Evolutionary conservation across 257 asterid species (phyloP), one percentile per base, ranked within the genome.

Genomic region (Hygrophila difformis): DNA sequence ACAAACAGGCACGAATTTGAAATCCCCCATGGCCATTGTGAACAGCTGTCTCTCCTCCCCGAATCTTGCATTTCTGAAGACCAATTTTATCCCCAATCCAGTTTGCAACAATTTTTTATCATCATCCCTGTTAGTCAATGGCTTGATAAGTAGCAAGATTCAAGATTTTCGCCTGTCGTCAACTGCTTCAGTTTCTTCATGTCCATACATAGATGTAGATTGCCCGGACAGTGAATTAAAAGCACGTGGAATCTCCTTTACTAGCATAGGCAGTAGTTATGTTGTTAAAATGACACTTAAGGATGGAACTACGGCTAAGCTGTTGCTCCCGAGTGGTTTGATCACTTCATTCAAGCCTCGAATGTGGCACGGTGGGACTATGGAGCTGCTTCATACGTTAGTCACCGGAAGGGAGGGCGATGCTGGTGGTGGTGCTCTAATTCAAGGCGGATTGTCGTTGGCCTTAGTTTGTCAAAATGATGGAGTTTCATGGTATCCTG

Each of bases 301-400:
- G 41, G 70, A 76, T 10, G 85, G 92, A 46, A 82, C 68, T 17
- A 47, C 78, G 2, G 70, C 79, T 40, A 76, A 51, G 16, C n/a
- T 86, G 47, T 76, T 86, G 85, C 86, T 82, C 44, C 96, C 94
- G 2, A 65, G 68, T 63, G 96, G 96, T 34, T 58, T 82, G 50
- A 65, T 86, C 68, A 86, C 94, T 37, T 86, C 96, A 2, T 79
- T 68, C 59, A 82, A 79, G 67, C 57, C 91, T 36, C 65, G 64
- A 40, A 76, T 82, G 96, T 86, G 96, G 94, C 94, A 86, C 14
- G 86, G 92, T 12, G 86, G 76, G 47, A 64, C 68, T 0, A 23
- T 69, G 63, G 94, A 82, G 68, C 47, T 86, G 52, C 70, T 85
- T 10, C 96, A 85, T 59, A 85, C 92, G 11, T 53, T 49, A 0